A percentile compares a stretch with the other conserved stretches of the same genome.
Conservation (phyloP, 2,329 filamentous ascomycete genomes). For the Zasmidium angulare region DNA sequence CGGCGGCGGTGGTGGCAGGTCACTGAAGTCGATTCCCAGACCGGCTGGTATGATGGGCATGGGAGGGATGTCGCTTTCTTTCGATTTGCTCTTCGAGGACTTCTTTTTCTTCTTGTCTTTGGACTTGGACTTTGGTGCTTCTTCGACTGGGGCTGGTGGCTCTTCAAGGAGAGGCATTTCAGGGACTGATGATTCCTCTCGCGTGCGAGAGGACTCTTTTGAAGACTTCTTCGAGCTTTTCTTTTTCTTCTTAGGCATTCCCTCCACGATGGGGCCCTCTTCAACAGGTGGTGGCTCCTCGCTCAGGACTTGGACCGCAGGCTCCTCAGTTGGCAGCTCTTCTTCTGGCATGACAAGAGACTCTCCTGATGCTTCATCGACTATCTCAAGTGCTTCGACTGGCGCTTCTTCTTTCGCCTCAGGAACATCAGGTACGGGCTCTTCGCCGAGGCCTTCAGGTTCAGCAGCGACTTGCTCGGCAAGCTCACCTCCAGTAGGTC, state of each 20-base stretch:
- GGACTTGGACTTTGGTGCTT: background rate
- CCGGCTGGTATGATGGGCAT: constrained; percentile 9
- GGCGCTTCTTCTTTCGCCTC: background rate
- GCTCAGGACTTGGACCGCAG: background rate
- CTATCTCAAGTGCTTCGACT: background rate
- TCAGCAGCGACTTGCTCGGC: background rate
- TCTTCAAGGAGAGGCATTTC: background rate
- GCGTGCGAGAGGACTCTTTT: background rate
- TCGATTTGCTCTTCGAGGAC: constrained; percentile 14
- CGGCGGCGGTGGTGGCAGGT: constrained; percentile 7
- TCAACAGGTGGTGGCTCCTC: background rate
- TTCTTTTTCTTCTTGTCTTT: constrained; percentile 17
- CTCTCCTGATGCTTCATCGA: background rate
- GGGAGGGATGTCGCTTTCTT: background rate
- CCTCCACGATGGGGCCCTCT: background rate
- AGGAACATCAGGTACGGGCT: background rate
- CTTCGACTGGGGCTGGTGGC: background rate
- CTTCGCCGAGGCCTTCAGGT: background rate
- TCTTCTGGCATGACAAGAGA: background rate
- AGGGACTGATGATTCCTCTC: background rate
- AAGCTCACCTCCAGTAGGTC: background rate
- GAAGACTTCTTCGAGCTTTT: constrained; percentile 9
- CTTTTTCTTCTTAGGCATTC: constrained; percentile 11
- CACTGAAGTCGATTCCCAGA: constrained; percentile 17
- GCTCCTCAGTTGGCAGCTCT: background rate